These are phyloP conservation scores for Blastomyces emzantsi DNA, from an alignment of 2,329 filamentous ascomycete genomes.

Conservation along the genomic window DNA sequence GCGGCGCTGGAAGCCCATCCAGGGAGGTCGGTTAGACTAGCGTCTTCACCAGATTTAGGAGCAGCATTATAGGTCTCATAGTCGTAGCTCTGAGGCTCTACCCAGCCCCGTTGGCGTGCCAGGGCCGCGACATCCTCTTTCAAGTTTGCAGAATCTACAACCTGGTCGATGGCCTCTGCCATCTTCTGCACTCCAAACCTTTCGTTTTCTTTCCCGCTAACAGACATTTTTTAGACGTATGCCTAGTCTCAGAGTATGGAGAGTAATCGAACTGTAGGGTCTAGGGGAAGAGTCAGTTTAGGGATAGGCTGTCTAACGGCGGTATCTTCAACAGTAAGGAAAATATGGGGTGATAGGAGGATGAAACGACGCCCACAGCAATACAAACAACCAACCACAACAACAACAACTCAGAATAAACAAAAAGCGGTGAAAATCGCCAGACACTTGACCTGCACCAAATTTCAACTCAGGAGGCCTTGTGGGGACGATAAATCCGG, in stretches of 20 bases:
- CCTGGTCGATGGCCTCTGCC: background rate
- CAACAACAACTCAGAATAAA: background rate
- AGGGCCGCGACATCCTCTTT: slow-evolving; percentile 24
- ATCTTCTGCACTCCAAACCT: background rate
- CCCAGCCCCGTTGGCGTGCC: slow-evolving; percentile 35
- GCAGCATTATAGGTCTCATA: slow-evolving; percentile 27
- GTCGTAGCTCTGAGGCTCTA: slow-evolving; percentile 29
- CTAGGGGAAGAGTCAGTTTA: background rate
- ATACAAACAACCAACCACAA: background rate
- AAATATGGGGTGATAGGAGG: background rate
- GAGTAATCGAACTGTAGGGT: background rate
- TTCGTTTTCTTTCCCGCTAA: background rate
- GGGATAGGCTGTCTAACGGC: background rate
- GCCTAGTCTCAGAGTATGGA: background rate
- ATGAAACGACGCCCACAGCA: background rate
- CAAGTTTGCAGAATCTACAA: slow-evolving; percentile 11
- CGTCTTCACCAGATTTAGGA: slow-evolving; percentile 17
- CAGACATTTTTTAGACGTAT: background rate
- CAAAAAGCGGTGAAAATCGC: background rate
- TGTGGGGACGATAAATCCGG: background rate
- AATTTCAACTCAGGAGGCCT: background rate
- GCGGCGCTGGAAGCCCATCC: slow-evolving; percentile 50
- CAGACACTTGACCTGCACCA: background rate
- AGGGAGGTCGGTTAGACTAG: slow-evolving; percentile 16
- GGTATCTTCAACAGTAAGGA: background rate